Evolutionary conservation across 805 yeast genomes (phyloP).

Genomic region (Hanseniaspora singularis): DNA sequence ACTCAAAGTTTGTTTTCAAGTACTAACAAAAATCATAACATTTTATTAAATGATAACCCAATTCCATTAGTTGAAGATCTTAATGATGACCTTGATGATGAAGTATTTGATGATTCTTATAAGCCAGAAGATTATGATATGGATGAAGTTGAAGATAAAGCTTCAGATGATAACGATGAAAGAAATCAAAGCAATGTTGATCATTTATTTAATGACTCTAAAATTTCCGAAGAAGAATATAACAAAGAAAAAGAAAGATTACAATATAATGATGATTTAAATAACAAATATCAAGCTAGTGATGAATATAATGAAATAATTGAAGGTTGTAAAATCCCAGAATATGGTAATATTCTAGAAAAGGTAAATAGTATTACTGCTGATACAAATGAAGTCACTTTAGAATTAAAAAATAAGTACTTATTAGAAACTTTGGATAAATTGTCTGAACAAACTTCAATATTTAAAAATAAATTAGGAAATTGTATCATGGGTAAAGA

Average conservation of each 20-base stretch:
- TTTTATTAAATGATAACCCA: too few species aligned
- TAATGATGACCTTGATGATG: background rate
- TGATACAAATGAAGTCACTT: background rate
- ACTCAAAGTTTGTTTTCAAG: too few species aligned
- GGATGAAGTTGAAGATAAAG: background rate
- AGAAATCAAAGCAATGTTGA: too few species aligned
- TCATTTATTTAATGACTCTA: background rate
- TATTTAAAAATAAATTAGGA: constrained; percentile 1
- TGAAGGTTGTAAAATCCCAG: constrained; percentile 4
- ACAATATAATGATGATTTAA: background rate
- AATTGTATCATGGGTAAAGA: background rate
- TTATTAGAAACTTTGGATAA: constrained; percentile 1
- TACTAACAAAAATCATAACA: too few species aligned
- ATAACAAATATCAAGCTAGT: background rate
- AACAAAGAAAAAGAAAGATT: background rate
- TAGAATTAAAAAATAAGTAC: constrained; percentile 3
- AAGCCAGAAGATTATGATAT: background rate
- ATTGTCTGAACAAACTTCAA: constrained; percentile 8
- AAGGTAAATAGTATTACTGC: constrained; percentile 3
- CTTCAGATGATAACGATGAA: background rate
- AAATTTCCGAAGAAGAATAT: background rate
- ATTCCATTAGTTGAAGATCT: background rate
- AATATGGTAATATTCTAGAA: constrained; percentile 7
- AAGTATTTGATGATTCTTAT: background rate
- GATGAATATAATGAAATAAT: background rate